Conservation (phyloP, 1,284 basidiomycete genomes). For the Austroboletus niveus region DNA sequence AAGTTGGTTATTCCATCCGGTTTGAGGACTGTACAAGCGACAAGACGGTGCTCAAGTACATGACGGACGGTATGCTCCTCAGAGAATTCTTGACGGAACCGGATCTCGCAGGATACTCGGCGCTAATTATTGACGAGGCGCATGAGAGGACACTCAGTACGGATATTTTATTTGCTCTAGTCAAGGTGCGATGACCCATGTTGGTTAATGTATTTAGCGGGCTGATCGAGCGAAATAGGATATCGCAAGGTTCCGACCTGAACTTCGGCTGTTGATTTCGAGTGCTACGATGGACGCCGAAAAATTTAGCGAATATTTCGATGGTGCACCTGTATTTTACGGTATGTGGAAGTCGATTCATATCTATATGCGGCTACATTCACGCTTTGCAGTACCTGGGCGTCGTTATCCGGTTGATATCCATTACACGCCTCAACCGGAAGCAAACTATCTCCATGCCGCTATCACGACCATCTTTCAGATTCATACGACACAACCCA, state of each 20-base stretch:
- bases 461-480: slow-evolving; percentile 99
- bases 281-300: slow-evolving; percentile 97
- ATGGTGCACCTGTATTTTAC: slow-evolving; percentile 91
- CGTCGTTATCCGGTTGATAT: slow-evolving; percentile 98
- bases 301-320: slow-evolving; percentile 96
- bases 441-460: slow-evolving; percentile 98
- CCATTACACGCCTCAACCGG: slow-evolving; percentile 96
- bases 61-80: slow-evolving; percentile 98
- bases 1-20: slow-evolving; percentile 98
- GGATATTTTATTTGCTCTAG: slow-evolving; percentile 93
- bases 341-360: slow-evolving; percentile 45
- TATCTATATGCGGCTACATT: not conserved
- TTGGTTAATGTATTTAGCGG: slow-evolving; percentile 9
- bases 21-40: slow-evolving; percentile 99
- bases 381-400: slow-evolving; percentile 73
- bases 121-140: slow-evolving; percentile 94
- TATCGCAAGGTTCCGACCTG: slow-evolving; percentile 95
- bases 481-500: slow-evolving; percentile 97
- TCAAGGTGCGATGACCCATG: slow-evolving; percentile 72
- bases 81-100: slow-evolving; percentile 96
- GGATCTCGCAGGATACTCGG: slow-evolving; percentile 89
- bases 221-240: slow-evolving; percentile 53
- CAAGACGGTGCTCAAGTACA: slow-evolving; percentile 96
- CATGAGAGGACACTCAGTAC: slow-evolving; percentile 95
- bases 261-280: slow-evolving; percentile 88